A percentile compares a stretch with the other conserved stretches of the same genome.
phyloP scores from a whole-genome alignment of 305 asterid genomes.

The Solanum aculeatissimum region DNA sequence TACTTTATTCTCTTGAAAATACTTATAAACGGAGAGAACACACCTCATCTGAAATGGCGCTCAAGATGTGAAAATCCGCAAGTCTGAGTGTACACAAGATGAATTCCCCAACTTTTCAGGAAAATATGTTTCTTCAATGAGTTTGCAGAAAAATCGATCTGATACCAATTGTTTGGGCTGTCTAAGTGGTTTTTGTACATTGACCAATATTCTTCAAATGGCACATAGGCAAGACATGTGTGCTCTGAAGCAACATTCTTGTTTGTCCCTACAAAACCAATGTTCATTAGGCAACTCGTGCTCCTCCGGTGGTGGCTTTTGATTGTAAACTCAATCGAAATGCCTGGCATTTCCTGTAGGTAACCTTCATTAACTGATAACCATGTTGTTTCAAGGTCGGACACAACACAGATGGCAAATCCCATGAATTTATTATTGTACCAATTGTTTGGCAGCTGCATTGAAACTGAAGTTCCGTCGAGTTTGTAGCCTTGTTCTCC shows the following conservation, averaged over 20 bases:
- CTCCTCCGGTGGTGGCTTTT: not conserved
- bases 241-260: not conserved
- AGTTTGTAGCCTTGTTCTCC: not conserved
- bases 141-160: not conserved
- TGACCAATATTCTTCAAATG: not conserved
- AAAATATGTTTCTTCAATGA: not conserved
- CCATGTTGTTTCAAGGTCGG: not conserved
- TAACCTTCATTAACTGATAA: not conserved
- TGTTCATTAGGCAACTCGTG: not conserved
- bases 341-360: not conserved
- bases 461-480: not conserved
- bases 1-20: not conserved
- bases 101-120: not conserved
- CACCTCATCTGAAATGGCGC: not conserved
- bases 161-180: constrained; percentile 1
- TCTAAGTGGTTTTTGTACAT: not conserved
- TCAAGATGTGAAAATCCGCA: not conserved
- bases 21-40: not conserved
- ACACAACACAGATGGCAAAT: not conserved
- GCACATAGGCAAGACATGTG: not conserved
- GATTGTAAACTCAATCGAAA: not conserved
- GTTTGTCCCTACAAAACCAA: not conserved
- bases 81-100: not conserved
- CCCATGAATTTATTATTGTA: not conserved
- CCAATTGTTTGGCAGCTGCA: not conserved